phyloP scores from a whole-genome alignment of 805 yeast genomes.

The Barnettozyma botsteinii region DNA sequence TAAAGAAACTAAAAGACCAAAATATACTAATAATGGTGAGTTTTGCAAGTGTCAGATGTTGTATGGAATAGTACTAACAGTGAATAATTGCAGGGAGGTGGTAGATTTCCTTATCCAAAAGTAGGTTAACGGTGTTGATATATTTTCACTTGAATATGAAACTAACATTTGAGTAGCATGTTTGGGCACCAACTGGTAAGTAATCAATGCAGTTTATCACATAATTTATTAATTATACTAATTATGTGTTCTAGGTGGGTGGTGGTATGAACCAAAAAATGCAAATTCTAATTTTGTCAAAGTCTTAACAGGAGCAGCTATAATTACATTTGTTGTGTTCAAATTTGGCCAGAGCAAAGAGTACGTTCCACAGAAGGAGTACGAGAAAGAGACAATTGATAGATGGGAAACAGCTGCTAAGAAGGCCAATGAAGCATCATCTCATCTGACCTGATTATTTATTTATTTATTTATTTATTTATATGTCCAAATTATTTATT shows the following conservation, averaged over 20 bases:
- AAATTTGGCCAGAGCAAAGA: slow-evolving; percentile 15
- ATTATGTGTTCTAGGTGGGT: slow-evolving; percentile 20
- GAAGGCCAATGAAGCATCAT: slow-evolving; percentile 2
- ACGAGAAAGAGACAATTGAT: slow-evolving; percentile 17
- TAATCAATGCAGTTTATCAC: background rate
- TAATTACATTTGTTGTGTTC: slow-evolving; percentile 16
- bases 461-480: slow-evolving; percentile 5
- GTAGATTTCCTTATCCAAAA: slow-evolving; percentile 22
- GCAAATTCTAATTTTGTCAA: slow-evolving; percentile 17
- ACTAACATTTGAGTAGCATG: slow-evolving; percentile 15
- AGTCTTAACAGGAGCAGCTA: slow-evolving; percentile 12
- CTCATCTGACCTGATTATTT: slow-evolving; percentile 3
- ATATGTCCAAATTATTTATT: slow-evolving; percentile 8
- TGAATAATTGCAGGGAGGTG: slow-evolving; percentile 9
- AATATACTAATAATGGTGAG: no score
- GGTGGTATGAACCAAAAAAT: slow-evolving; percentile 25
- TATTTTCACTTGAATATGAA: background rate
- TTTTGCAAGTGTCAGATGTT: no score
- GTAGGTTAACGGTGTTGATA: no score
- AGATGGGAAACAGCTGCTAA: slow-evolving; percentile 23
- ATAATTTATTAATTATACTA: slow-evolving; percentile 15
- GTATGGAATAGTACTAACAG: no score
- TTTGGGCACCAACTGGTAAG: slow-evolving; percentile 27
- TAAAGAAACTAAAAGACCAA: no score
- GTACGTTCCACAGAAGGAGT: slow-evolving; percentile 16